Conservation (phyloP, 805 yeast genomes). For the Blastobotrys peoriensis region DNA sequence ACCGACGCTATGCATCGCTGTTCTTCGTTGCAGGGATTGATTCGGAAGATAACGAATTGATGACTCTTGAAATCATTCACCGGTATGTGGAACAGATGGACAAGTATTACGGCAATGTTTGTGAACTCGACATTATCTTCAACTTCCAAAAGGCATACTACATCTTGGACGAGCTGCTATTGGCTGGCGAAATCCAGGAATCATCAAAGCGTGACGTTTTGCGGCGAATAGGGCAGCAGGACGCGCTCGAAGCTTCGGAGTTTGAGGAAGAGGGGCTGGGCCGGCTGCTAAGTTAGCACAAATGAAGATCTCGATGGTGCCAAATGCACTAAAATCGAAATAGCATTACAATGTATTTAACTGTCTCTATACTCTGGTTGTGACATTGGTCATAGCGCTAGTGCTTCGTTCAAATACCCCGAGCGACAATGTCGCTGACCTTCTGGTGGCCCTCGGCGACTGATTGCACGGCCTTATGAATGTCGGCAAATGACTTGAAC, state of each 20-base stretch:
- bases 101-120: slow-evolving; percentile 88
- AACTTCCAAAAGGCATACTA: slow-evolving; percentile 92
- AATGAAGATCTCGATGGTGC: slow-evolving; percentile 1
- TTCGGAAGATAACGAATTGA: slow-evolving; percentile 75
- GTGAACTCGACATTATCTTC: slow-evolving; percentile 94
- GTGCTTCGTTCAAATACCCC: neutral
- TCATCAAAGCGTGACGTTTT: slow-evolving; percentile 74
- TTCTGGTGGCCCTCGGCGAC: slow-evolving; percentile 42
- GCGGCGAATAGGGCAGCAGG: slow-evolving; percentile 74
- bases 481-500: slow-evolving; percentile 71
- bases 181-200: slow-evolving; percentile 86
- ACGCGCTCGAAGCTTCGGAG: slow-evolving; percentile 76
- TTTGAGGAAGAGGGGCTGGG: slow-evolving; percentile 40
- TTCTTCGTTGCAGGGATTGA: slow-evolving; percentile 87
- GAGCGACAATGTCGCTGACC: slow-evolving; percentile 15
- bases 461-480: slow-evolving; percentile 52
- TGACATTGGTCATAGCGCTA: neutral
- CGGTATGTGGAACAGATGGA: slow-evolving; percentile 97
- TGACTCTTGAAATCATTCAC: slow-evolving; percentile 81
- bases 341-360: no score
- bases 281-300: slow-evolving; percentile 13
- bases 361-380: no score
- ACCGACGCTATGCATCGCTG: slow-evolving; percentile 87
- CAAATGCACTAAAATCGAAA: no score
- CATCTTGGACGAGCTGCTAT: slow-evolving; percentile 79